A percentile compares a stretch with the other conserved stretches of the same genome.
These are phyloP conservation scores for sunflower (Helianthus annuus) DNA, from an alignment of 129 eudicot genomes.

Conservation along the genomic window DNA sequence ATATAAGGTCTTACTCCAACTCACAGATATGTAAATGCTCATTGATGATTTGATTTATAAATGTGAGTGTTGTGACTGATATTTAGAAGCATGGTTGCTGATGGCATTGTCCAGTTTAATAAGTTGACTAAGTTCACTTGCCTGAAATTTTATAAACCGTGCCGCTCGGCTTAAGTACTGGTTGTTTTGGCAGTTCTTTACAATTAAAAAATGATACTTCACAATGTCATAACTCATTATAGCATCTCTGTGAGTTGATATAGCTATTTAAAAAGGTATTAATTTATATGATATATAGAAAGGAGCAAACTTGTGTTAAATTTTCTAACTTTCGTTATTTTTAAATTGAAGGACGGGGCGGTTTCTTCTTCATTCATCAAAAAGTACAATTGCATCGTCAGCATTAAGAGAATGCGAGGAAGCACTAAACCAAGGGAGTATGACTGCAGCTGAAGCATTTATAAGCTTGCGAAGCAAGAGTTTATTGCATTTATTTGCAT, in stretches of 20 bases:
- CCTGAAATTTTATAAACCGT: conserved; percentile 17
- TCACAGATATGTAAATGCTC: conserved; percentile 11
- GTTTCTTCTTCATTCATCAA: conserved; percentile 78
- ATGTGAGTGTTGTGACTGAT: conserved; percentile 13
- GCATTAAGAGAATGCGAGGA: conserved; percentile 87
- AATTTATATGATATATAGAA: neutral
- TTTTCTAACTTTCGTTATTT: neutral
- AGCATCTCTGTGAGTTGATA: neutral
- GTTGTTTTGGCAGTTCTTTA: conserved; percentile 10
- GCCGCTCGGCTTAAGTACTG: conserved; percentile 10
- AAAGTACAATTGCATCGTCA: conserved; percentile 65
- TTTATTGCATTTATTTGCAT: conserved; percentile 82
- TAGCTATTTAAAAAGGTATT: neutral
- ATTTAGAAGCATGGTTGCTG: neutral
- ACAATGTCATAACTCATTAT: neutral
- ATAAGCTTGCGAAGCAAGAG: conserved; percentile 76
- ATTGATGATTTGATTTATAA: conserved; percentile 3
- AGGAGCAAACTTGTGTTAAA: neutral
- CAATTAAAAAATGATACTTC: conserved; percentile 1
- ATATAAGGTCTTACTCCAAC: conserved; percentile 60
- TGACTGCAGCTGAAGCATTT: conserved; percentile 76
- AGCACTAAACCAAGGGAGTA: conserved; percentile 76
- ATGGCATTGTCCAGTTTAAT: conserved; percentile 9
- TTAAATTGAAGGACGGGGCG: conserved; percentile 75
- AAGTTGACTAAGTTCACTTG: neutral